Conservation (phyloP, 176 grass and related monocot species). For the Oropetium thomaeum region DNA sequence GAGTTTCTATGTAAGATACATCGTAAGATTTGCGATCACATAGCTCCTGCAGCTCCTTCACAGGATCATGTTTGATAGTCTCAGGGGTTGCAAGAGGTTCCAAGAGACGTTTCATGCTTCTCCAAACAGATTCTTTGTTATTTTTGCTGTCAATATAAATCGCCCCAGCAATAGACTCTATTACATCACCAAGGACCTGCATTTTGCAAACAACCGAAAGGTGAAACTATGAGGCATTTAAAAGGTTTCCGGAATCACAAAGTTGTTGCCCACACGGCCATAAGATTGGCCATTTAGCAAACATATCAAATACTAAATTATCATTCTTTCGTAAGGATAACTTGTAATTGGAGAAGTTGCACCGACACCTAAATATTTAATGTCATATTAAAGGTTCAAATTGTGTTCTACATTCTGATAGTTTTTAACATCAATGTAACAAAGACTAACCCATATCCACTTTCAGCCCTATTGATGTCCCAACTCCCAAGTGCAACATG, state of each 20-base stretch:
- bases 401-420: background rate
- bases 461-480: background rate
- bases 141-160: slow-evolving; percentile 57
- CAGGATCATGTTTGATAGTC: slow-evolving; percentile 55
- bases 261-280: background rate
- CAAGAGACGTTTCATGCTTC: slow-evolving; percentile 50
- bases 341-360: background rate
- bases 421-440: background rate
- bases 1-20: slow-evolving; percentile 5
- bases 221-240: background rate
- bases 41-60: slow-evolving; percentile 51
- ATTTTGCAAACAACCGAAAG: slow-evolving; percentile 2
- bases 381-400: background rate
- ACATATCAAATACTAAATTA: background rate
- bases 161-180: slow-evolving; percentile 73
- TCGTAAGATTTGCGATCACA: slow-evolving; percentile 22
- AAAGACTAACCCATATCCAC: background rate
- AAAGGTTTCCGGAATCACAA: background rate
- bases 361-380: background rate
- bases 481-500: background rate
- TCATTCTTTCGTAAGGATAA: too few species aligned
- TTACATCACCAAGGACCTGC: slow-evolving; percentile 73
- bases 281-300: background rate
- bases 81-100: slow-evolving; percentile 65
- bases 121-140: slow-evolving; percentile 58